These are phyloP conservation scores for Peribolospora kevripleyi DNA, from an alignment of 768 basidiomycete species.

Conservation along the genomic window DNA sequence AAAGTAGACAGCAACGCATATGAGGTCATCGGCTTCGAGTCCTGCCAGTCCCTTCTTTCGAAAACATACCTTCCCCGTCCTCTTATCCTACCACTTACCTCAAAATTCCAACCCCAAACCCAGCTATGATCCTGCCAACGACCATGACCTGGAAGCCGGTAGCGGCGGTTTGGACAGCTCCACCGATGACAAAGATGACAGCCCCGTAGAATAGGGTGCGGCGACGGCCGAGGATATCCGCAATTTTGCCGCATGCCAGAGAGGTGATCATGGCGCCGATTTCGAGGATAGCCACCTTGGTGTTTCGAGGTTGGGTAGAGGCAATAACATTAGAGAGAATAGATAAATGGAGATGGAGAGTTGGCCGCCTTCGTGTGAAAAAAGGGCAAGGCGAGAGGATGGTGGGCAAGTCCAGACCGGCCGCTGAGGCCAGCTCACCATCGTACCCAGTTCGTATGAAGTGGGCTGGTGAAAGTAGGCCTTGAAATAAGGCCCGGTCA, in stretches of 20 bases:
- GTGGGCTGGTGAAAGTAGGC: constrained; percentile 59
- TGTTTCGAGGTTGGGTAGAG: not conserved
- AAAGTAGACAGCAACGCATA: not conserved
- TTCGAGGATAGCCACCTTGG: constrained; percentile 28
- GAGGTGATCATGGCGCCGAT: constrained; percentile 84
- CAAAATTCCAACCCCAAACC: constrained; percentile 71
- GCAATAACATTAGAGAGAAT: not conserved
- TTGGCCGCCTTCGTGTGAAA: not conserved
- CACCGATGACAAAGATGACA: constrained; percentile 60
- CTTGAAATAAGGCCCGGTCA: constrained; percentile 50
- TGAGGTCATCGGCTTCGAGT: not conserved
- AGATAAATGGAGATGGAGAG: not conserved
- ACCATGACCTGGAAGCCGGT: constrained; percentile 58
- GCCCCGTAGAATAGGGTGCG: constrained; percentile 67
- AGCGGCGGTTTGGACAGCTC: constrained; percentile 60
- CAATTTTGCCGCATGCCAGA: constrained; percentile 62
- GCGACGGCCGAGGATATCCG: constrained; percentile 61
- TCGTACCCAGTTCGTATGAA: constrained; percentile 55
- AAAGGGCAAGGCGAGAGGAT: constrained; percentile 20
- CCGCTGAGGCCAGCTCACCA: constrained; percentile 29
- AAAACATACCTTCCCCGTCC: constrained; percentile 7
- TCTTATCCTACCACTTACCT: constrained; percentile 31
- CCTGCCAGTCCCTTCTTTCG: constrained; percentile 1
- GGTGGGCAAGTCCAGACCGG: constrained; percentile 20
- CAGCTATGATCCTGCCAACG: constrained; percentile 53